A percentile compares a stretch with the other conserved stretches of the same genome.
These are phyloP conservation scores for Diaporthe citriasiana DNA, from an alignment of 2,329 filamentous ascomycete genomes.

Conservation along the genomic window DNA sequence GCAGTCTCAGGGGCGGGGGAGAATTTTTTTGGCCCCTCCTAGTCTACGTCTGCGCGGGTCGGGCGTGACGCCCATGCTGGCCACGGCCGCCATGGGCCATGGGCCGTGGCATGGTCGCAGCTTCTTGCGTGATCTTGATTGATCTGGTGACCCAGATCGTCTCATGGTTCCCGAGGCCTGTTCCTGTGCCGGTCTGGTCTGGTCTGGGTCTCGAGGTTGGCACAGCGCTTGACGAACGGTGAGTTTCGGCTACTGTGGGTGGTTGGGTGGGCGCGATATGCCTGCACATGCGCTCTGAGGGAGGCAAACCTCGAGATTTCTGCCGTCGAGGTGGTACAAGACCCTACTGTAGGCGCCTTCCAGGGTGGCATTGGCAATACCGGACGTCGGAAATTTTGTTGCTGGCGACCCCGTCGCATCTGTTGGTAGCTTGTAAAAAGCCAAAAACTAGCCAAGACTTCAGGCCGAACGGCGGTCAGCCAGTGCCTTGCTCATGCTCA, in stretches of 20 bases:
- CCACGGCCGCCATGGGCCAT: constrained; percentile 18
- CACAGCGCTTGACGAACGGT: constrained; percentile 27
- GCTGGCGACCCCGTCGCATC: not conserved
- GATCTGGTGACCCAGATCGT: constrained; percentile 29
- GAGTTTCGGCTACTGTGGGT: constrained; percentile 25
- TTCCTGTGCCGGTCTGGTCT: constrained; percentile 20
- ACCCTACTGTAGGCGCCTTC: not conserved
- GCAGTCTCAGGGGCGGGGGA: constrained; percentile 34
- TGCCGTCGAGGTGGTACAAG: not conserved
- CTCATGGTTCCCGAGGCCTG: constrained; percentile 23
- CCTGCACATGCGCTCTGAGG: not conserved
- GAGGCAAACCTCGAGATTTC: not conserved
- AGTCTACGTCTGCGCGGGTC: constrained; percentile 12
- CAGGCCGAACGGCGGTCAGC: constrained; percentile 20
- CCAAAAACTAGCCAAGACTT: not conserved
- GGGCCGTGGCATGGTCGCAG: constrained; percentile 19
- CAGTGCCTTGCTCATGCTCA: not conserved
- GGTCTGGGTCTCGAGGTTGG: constrained; percentile 1
- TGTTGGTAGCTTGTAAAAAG: not conserved
- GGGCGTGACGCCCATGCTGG: constrained; percentile 26
- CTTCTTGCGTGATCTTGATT: constrained; percentile 31
- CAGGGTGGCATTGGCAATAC: not conserved
- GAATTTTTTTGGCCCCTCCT: constrained; percentile 24
- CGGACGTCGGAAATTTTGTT: not conserved
- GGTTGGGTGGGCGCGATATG: constrained; percentile 11